phyloP scores from a whole-genome alignment of 2,329 filamentous ascomycete species.

The Calonectria pseudoreteaudii region DNA sequence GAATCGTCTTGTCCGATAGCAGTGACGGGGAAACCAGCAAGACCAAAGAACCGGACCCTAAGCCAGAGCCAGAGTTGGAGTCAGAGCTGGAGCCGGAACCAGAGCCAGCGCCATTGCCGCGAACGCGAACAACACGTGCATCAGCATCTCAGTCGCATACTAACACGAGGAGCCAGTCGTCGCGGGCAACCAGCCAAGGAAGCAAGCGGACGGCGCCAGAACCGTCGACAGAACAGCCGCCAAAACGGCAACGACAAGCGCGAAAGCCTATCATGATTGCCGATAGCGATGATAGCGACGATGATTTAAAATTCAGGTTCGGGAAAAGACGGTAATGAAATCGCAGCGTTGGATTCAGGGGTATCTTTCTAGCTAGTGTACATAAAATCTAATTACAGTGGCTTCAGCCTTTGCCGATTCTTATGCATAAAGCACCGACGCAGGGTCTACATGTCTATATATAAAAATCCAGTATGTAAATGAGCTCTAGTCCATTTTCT shows the following conservation, averaged over 20 bases:
- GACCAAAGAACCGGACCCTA: constrained; percentile 11
- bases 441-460: constrained; percentile 4
- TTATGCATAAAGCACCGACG: constrained; percentile 13
- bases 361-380: constrained; percentile 47
- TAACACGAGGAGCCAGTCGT: constrained; percentile 44
- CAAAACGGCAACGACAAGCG: constrained; percentile 48
- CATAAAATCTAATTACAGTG: constrained; percentile 32
- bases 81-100: no score
- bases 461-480: neutral
- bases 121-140: constrained; percentile 41
- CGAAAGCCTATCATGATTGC: constrained; percentile 50
- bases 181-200: constrained; percentile 41
- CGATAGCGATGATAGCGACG: constrained; percentile 64
- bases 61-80: neutral
- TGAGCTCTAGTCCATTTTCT: constrained; percentile 68
- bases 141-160: constrained; percentile 45
- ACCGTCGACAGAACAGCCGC: constrained; percentile 43
- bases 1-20: constrained; percentile 50
- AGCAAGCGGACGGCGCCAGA: constrained; percentile 51
- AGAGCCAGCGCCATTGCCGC: constrained; percentile 1
- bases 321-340: constrained; percentile 57
- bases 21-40: constrained; percentile 49
- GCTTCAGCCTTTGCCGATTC: neutral
- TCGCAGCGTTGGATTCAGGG: constrained; percentile 38
- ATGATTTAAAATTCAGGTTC: constrained; percentile 68